Evolutionary conservation across 73 alveolate genomes (phyloP).

Genomic region (Paramecium bursaria): DNA sequence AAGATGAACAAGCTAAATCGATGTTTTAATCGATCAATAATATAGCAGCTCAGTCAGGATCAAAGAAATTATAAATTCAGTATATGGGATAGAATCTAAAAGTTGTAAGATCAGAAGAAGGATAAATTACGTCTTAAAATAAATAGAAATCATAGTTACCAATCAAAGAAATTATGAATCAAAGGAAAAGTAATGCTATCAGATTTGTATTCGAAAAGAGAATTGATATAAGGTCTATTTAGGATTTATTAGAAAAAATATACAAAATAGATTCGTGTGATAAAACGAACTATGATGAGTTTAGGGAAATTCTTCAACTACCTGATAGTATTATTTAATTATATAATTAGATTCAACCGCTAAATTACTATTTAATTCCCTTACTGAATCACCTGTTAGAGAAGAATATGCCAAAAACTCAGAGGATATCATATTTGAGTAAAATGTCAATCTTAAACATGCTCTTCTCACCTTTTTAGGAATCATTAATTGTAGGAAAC

Average conservation of each 20-base stretch:
- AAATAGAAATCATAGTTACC: constrained; percentile 16
- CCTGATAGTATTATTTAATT: neutral
- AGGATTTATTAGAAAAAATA: constrained; percentile 16
- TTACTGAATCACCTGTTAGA: constrained; percentile 26
- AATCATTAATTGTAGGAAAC: constrained; percentile 5
- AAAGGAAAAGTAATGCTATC: neutral
- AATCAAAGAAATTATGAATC: neutral
- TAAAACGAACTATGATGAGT: neutral
- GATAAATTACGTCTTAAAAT: neutral
- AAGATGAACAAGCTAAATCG: constrained; percentile 16
- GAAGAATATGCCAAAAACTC: constrained; percentile 32
- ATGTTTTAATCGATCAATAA: constrained; percentile 29
- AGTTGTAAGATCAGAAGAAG: constrained; percentile 14
- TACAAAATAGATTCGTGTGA: constrained; percentile 3
- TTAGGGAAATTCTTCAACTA: neutral
- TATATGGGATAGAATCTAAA: constrained; percentile 1
- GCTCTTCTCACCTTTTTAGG: constrained; percentile 25
- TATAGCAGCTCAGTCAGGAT: constrained; percentile 6
- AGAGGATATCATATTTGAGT: neutral
- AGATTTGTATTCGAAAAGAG: constrained; percentile 24
- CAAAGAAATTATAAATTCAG: neutral
- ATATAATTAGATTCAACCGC: neutral
- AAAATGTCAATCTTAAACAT: neutral
- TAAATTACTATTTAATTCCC: constrained; percentile 19
- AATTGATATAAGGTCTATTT: neutral